Evolutionary conservation across 306 rosid genomes (phyloP), one percentile per base, ranked within the genome.

Genomic region (Bauhinia variegata): DNA sequence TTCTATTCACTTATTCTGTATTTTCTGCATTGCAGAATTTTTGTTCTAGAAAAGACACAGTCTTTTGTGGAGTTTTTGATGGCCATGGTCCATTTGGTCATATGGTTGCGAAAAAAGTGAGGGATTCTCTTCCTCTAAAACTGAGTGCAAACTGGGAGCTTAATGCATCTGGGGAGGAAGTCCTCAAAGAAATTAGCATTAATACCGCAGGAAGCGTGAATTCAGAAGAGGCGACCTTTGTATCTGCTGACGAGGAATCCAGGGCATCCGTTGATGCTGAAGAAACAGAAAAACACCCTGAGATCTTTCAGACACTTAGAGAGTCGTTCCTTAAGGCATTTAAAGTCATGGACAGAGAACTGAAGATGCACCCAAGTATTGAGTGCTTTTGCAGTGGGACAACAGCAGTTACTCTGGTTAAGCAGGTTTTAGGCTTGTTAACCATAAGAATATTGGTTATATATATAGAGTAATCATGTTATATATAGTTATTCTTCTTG

Each of bases 51-150:
- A 78, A 78, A 37, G 96, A 85, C 73, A 80, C 97, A 16, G 44
- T 76, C 68, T 95, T 95, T 78, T 95, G 99, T 67, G 99, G 99
- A 41, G 99, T 95, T 78, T 95, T 95, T 57, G 99, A 95, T 75
- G 99, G 99, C 39, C 99, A 95, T 8, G 99, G 99, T 52, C 99
- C 99, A 0, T 95, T 17, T 65, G 99, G 99, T 58, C 99, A 95
- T 78, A 82, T 95, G 99, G 99, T 95, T 61, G 99, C 99, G 0
- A 95, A 86, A 82, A 90, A 82, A 82, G 99, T 95, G 85, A 86
- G 99, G 86, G 99, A 95, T 84, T 83, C 91, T 63, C 96, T 95
- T 71, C 99, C 99, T 67, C 79, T 95, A 59, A 90, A 79, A 56
- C 82, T 95, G 83, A 95, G 89, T 74, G 74, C 96, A 30, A 86